Conservation (phyloP, 2,329 filamentous ascomycete genomes). For the Fusarium clavum region DNA sequence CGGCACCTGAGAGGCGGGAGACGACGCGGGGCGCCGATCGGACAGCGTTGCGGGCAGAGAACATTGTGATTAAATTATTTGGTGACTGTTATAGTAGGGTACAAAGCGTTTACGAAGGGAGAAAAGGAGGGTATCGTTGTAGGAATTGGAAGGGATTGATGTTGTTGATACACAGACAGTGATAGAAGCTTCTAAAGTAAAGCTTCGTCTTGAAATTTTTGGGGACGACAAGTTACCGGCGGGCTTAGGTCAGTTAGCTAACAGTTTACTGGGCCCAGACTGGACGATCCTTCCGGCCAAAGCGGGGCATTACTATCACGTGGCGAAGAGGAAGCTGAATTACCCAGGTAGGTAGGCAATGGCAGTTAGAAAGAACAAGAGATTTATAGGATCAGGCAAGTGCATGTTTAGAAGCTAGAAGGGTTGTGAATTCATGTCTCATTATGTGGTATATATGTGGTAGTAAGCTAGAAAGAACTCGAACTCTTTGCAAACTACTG, state of each 20-base stretch:
- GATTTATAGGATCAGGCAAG: neutral
- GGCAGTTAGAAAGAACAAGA: neutral
- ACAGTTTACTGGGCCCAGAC: slow-evolving; percentile 32
- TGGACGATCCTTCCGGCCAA: slow-evolving; percentile 31
- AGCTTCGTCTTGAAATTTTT: slow-evolving; percentile 44
- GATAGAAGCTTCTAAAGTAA: slow-evolving; percentile 41
- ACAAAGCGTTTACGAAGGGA: neutral
- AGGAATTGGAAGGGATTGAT: slow-evolving; percentile 26
- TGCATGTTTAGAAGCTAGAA: neutral
- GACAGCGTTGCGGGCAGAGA: slow-evolving; percentile 73
- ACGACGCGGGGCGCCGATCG: slow-evolving; percentile 75
- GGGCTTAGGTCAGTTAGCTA: slow-evolving; percentile 16
- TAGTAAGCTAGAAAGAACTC: neutral
- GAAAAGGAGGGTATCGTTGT: neutral
- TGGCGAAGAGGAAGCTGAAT: slow-evolving; percentile 13
- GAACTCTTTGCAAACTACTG: neutral
- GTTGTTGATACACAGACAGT: slow-evolving; percentile 35
- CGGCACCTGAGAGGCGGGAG: slow-evolving; percentile 65
- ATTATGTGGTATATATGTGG: slow-evolving; percentile 11
- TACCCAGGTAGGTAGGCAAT: neutral
- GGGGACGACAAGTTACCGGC: slow-evolving; percentile 27
- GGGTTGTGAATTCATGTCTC: neutral
- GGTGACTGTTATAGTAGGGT: neutral
- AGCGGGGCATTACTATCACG: slow-evolving; percentile 35
- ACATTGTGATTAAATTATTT: slow-evolving; percentile 63